phyloP scores from a whole-genome alignment of 1,284 basidiomycete species.

The Wallemia mellicola region DNA sequence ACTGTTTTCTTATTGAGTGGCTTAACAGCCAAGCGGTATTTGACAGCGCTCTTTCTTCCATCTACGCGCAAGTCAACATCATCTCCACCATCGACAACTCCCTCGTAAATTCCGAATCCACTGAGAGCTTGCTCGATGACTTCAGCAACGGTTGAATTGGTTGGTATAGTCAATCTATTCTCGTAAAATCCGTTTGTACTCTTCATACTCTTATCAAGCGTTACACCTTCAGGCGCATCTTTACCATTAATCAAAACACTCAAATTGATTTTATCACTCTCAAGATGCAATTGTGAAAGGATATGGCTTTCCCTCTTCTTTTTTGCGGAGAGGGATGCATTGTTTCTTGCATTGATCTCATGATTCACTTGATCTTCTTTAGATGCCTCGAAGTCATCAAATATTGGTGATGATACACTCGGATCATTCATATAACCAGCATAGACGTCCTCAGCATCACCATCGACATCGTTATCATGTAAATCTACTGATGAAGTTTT shows the following conservation, averaged over 20 bases:
- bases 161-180: conserved; percentile 41
- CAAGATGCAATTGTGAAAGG: conserved; percentile 27
- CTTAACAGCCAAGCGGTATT: conserved; percentile 41
- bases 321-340: background rate
- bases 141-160: conserved; percentile 82
- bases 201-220: conserved; percentile 44
- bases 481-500: conserved; percentile 11
- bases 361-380: background rate
- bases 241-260: conserved; percentile 58
- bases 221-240: conserved; percentile 74
- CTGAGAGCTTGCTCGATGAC: conserved; percentile 76
- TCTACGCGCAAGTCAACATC: conserved; percentile 66
- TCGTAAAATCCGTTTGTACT: background rate
- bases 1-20: conserved; percentile 5
- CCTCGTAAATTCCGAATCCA: conserved; percentile 70
- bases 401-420: background rate
- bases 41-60: conserved; percentile 18
- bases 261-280: conserved; percentile 50
- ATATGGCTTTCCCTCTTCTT: conserved; percentile 27
- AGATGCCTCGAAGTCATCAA: background rate
- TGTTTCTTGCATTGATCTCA: background rate
- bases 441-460: background rate
- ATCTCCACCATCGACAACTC: conserved; percentile 88
- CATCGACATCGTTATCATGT: conserved; percentile 1
- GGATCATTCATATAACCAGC: background rate